Base-by-base conservation (phyloP, 1,139 yeast species). In the Pichia sorboxylosa region DNA sequence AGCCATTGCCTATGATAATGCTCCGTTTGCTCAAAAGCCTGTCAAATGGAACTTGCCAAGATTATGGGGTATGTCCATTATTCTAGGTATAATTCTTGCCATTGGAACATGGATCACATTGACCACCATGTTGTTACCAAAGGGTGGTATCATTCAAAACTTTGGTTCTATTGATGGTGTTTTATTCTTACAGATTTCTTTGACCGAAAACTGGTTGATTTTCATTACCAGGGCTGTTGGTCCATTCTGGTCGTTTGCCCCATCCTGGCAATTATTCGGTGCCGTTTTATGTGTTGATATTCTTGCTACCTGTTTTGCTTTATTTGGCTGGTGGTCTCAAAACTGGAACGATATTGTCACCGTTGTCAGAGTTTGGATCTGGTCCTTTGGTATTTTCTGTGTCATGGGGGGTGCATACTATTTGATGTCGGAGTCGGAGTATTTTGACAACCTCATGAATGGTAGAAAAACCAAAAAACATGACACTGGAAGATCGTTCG, bases 31-130 rank as follows among this genome's bases (percentile, higher is more conserved):
- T 62, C 93, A 84, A 62, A 67, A 69, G 58, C 98, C 98, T 52
- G 97, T 90, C 57, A 90, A 90, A 69, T 90, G 98, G 98, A 87
- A 90, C 78, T 67, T 85, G 58, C 93, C 93, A 64, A 79, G 92
- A 77, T 70, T 83, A 63, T 83, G 94, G 94, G 93, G 92, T 73
- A 81, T 82, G 90, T 81, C 94, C 51, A 71, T 82, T 51, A 57
- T 82, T 52, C 69, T 83, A 63, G 94, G 94, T 62, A 49, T 70
- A 35, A 70, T 83, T 45, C 71, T 83, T 60, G 94, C 94, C 57
- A 49, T 81, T 50, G 94, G 94, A 70, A 70, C 93, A 47, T 83
- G 94, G 94, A 79, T 83, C 55, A 74, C 90, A 54, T 74, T 83
- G 65, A 81, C 93, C 52, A 79, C 93, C 45, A 80, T 82, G 93